These are phyloP conservation scores for Bruguiera hainesii DNA, from an alignment of 441 rosid genomes.

Conservation along the genomic window DNA sequence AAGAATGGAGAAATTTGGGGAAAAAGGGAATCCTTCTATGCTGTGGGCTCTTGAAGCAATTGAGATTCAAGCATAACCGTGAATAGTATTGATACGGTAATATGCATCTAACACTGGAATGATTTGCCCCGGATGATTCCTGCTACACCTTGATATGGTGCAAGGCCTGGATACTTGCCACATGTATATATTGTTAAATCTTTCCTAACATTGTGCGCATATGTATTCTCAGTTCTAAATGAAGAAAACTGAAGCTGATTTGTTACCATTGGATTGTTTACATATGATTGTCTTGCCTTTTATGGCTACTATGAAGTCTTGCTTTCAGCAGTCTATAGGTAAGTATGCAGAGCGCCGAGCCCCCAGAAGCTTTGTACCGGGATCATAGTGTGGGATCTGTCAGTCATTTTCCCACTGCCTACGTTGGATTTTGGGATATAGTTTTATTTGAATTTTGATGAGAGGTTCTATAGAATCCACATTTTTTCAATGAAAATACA, in stretches of 20 bases:
- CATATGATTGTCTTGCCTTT: too few relatives aligned
- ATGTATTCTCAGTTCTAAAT: conserved; percentile 4
- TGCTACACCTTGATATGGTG: conserved; percentile 1
- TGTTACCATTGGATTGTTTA: neutral
- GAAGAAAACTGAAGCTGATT: neutral
- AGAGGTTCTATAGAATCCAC: too few relatives aligned
- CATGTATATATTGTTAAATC: conserved; percentile 16
- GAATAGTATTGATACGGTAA: conserved; percentile 9
- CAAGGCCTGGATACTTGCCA: neutral
- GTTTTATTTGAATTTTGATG: too few relatives aligned
- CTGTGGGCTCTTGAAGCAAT: conserved; percentile 2
- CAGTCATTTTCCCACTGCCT: too few relatives aligned
- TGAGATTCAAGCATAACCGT: conserved; percentile 5
- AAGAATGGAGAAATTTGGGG: neutral
- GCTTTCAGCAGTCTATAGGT: too few relatives aligned
- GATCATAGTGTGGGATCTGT: too few relatives aligned
- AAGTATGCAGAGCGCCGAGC: too few relatives aligned
- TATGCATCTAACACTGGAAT: neutral
- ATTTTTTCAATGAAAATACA: too few relatives aligned
- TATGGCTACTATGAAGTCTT: too few relatives aligned
- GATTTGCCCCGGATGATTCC: neutral
- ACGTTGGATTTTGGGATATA: too few relatives aligned
- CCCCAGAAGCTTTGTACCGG: too few relatives aligned
- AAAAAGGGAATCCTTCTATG: neutral
- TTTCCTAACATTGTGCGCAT: neutral